phyloP scores from a whole-genome alignment of 1,139 yeast species.

The Chernovozyma aurita region DNA sequence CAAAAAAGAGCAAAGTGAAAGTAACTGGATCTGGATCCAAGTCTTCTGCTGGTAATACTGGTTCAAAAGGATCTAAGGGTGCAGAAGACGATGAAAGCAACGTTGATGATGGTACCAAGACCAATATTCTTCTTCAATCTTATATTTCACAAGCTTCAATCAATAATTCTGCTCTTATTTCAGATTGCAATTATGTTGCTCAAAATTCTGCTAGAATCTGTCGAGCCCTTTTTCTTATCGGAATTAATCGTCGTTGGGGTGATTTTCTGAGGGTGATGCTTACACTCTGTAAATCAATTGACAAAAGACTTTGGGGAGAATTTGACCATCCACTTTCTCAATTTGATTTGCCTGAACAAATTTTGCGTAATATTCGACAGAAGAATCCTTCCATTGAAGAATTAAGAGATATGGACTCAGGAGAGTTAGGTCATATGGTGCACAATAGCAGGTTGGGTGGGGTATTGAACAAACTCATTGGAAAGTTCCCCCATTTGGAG shows the following conservation, averaged over 20 bases:
- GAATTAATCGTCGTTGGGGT: slow-evolving; percentile 90
- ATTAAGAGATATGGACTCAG: slow-evolving; percentile 66
- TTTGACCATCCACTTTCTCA: slow-evolving; percentile 89
- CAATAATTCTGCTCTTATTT: slow-evolving; percentile 73
- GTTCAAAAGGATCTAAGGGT: slow-evolving; percentile 1
- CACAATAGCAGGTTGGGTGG: slow-evolving; percentile 77
- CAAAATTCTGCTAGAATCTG: slow-evolving; percentile 93
- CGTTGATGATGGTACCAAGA: slow-evolving; percentile 49
- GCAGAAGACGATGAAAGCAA: neutral
- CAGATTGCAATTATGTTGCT: slow-evolving; percentile 91
- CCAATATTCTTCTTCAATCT: slow-evolving; percentile 83
- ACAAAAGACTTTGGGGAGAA: slow-evolving; percentile 72
- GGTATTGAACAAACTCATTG: slow-evolving; percentile 54
- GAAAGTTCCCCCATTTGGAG: slow-evolving; percentile 68
- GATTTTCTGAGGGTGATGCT: slow-evolving; percentile 67
- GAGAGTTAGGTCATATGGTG: slow-evolving; percentile 84
- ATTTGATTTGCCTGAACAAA: slow-evolving; percentile 70
- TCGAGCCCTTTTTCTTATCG: slow-evolving; percentile 82
- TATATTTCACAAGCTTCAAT: slow-evolving; percentile 73
- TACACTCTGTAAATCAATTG: slow-evolving; percentile 81
- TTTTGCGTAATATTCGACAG: slow-evolving; percentile 57
- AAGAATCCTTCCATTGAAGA: slow-evolving; percentile 68
- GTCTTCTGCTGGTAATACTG: neutral
- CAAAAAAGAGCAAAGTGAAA: slow-evolving; percentile 1
- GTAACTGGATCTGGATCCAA: neutral